phyloP scores from a whole-genome alignment of 2,329 filamentous ascomycete genomes.

The Alternaria ethzedia region DNA sequence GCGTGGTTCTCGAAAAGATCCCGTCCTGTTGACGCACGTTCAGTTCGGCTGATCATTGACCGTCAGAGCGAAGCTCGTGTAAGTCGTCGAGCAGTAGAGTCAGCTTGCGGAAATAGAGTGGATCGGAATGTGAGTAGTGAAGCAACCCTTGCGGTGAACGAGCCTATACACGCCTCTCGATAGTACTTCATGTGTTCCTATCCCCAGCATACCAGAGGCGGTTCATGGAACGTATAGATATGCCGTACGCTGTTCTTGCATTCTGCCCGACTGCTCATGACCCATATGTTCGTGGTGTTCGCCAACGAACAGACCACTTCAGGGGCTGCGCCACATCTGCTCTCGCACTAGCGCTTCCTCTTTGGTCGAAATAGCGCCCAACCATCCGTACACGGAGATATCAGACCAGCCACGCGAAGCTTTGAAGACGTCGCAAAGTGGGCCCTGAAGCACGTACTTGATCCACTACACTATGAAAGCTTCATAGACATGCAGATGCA shows the following conservation, averaged over 20 bases:
- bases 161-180: neutral
- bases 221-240: neutral
- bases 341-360: slow-evolving; percentile 2
- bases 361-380: slow-evolving; percentile 1
- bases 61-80: neutral
- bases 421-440: neutral
- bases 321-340: slow-evolving; percentile 14
- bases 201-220: neutral
- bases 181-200: too few relatives aligned
- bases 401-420: neutral
- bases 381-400: neutral
- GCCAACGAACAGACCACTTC: slow-evolving; percentile 14
- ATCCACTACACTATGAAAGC: neutral
- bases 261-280: neutral
- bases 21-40: slow-evolving; percentile 1
- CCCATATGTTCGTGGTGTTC: slow-evolving; percentile 4
- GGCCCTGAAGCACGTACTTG: neutral
- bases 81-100: neutral
- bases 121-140: neutral
- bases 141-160: neutral
- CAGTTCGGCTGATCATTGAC: neutral
- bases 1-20: slow-evolving; percentile 6
- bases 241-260: neutral
- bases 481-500: neutral
- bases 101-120: neutral